Evolutionary conservation across 2,329 filamentous ascomycete species (phyloP).

Genomic region (Fusarium keratoplasticum): DNA sequence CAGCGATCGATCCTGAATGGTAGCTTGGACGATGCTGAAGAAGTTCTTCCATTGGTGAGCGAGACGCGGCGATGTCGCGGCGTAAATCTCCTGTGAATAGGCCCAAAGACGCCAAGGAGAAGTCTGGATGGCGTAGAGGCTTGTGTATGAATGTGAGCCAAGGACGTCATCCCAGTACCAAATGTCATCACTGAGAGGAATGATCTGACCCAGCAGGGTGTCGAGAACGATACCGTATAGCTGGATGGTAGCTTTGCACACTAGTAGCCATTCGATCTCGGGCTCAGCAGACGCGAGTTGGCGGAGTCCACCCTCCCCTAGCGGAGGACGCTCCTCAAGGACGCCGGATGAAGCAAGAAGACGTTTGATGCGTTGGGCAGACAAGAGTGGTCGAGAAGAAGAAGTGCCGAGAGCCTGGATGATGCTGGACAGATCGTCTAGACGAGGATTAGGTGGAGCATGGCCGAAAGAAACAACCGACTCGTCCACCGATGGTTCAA

Average conservation of each 20-base stretch:
- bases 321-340: conserved; percentile 52
- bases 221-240: conserved; percentile 85
- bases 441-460: conserved; percentile 62
- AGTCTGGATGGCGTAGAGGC: conserved; percentile 87
- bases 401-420: conserved; percentile 78
- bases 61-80: conserved; percentile 65
- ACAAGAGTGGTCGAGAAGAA: conserved; percentile 71
- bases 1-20: conserved; percentile 78
- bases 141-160: conserved; percentile 80
- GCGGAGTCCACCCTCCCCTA: conserved; percentile 45
- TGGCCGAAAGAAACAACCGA: conserved; percentile 51
- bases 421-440: conserved; percentile 73
- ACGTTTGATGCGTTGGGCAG: conserved; percentile 67
- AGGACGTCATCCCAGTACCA: conserved; percentile 97
- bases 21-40: conserved; percentile 82
- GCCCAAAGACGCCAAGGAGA: conserved; percentile 80
- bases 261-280: conserved; percentile 89
- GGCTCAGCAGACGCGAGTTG: conserved; percentile 68
- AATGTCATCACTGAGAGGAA: conserved; percentile 85
- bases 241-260: conserved; percentile 93
- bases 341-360: conserved; percentile 74
- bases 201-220: conserved; percentile 83
- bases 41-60: conserved; percentile 74
- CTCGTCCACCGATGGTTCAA: conserved; percentile 56
- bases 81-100: conserved; percentile 77